Evolutionary conservation across 2,329 filamentous ascomycete genomes (phyloP), one percentile per base, ranked within the genome.

Genomic region (Ophioceras dolichostomum): DNA sequence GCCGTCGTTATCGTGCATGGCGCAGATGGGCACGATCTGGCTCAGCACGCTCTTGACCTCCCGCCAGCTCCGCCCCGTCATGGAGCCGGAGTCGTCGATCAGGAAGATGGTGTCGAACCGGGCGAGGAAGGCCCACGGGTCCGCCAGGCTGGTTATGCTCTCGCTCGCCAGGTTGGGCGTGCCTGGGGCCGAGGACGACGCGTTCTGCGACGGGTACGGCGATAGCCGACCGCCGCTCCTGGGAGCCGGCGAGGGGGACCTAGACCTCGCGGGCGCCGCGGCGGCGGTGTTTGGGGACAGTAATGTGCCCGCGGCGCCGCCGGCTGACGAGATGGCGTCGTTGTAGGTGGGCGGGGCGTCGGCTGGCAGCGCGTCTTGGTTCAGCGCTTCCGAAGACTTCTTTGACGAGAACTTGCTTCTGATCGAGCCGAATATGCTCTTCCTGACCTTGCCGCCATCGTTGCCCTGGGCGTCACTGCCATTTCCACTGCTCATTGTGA

Each of bases 71-170:
- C 62, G 53, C 13, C 81, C 84, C 1, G 66, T 64, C 89, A 96
- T 96, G 48, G 81, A 88, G 5, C 76, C 75, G n/a, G 80, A 87
- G 62, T 96, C 89, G 53, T 96, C 89, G 52, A 96, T 85, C 2
- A 96, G 61, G 55, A 96, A 88, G 39, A 89, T 61, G 22, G 87
- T 95, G 60, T 96, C 86, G 53, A 94, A 95, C 13, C 68, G 68
- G 30, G 61, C 56, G 5, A 96, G 75, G 53, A 94, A 94, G 2
- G 76, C 70, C 53, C 84, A 91, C 2, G 68, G 72, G 48, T 86
- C 79, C 46, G 86, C 78, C 17, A 60, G 57, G 8, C 55, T 58
- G 6, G 54, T 56, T 42, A 62, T 46, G 31, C 45, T 53, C n/a
- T 52, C 45, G 26, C 27, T 19, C 4, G 41, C 44, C 3, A 45